A percentile compares a stretch with the other conserved stretches of the same genome.
These are phyloP conservation scores for Rhizopus stolonifer DNA, from an alignment of 371 early-diverging fungal genomes.

Conservation along the genomic window DNA sequence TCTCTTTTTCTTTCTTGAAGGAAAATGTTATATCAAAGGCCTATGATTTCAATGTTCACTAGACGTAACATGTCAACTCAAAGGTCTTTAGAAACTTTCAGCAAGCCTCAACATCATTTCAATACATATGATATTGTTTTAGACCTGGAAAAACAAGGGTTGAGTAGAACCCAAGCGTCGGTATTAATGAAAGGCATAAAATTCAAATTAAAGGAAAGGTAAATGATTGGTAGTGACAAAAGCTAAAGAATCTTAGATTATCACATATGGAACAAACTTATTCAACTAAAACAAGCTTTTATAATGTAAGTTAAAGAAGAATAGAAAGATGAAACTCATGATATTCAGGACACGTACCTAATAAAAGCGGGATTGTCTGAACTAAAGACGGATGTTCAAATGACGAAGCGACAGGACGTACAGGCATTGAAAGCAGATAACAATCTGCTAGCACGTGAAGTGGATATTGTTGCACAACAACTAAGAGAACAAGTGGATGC, in stretches of 20 bases:
- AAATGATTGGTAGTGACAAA: constrained; percentile 17
- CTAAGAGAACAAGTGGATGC: constrained; percentile 68
- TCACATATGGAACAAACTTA: constrained; percentile 21
- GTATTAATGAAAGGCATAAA: constrained; percentile 76
- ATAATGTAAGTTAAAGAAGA: constrained; percentile 29
- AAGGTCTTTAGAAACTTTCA: background rate
- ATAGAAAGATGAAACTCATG: background rate
- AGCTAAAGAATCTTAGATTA: no score
- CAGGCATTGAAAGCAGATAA: constrained; percentile 66
- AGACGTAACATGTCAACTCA: background rate
- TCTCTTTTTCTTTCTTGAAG: background rate
- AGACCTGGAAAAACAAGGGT: constrained; percentile 63
- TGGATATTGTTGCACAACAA: constrained; percentile 68
- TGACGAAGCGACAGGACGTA: constrained; percentile 80
- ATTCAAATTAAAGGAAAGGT: constrained; percentile 56
- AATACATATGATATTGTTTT: constrained; percentile 71
- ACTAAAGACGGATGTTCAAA: constrained; percentile 78
- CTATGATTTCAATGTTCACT: background rate
- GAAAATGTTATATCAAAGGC: background rate
- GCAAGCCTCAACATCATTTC: constrained; percentile 52
- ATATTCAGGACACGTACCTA: constrained; percentile 56
- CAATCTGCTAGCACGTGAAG: constrained; percentile 67
- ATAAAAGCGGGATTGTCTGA: constrained; percentile 74
- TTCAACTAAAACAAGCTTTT: constrained; percentile 51
- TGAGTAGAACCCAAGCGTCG: constrained; percentile 68